Evolutionary conservation across 2,329 filamentous ascomycete genomes (phyloP).

Genomic region (Fusarium udum): DNA sequence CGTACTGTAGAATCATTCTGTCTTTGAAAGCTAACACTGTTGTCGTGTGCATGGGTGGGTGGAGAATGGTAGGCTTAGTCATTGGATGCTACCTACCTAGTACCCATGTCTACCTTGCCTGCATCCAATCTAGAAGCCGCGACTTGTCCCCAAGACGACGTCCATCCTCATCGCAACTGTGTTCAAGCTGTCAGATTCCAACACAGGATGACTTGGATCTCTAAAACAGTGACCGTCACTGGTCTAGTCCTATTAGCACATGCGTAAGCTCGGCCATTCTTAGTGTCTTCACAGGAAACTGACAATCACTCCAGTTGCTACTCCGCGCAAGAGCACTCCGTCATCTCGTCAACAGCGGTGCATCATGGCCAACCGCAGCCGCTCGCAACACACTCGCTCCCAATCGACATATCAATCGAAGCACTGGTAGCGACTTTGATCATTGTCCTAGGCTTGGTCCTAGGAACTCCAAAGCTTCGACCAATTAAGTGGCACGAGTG

Average conservation of each 20-base stretch:
- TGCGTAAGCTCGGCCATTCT: slow-evolving; percentile 69
- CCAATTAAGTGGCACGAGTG: slow-evolving; percentile 86
- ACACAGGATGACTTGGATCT: slow-evolving; percentile 73
- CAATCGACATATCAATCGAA: slow-evolving; percentile 88
- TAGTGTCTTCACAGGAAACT: slow-evolving; percentile 7
- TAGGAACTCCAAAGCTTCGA: slow-evolving; percentile 79
- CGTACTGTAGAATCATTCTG: neutral
- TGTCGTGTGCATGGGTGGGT: neutral
- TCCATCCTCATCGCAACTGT: slow-evolving; percentile 2
- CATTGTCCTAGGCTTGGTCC: slow-evolving; percentile 84
- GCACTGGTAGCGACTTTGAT: slow-evolving; percentile 81
- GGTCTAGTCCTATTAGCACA: slow-evolving; percentile 85
- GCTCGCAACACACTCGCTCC: slow-evolving; percentile 64
- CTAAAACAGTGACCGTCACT: slow-evolving; percentile 74
- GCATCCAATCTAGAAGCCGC: slow-evolving; percentile 11
- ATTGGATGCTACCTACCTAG: neutral
- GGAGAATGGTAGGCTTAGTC: slow-evolving; percentile 34
- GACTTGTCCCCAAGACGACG: slow-evolving; percentile 37
- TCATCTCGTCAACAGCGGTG: slow-evolving; percentile 69
- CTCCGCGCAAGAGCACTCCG: slow-evolving; percentile 91
- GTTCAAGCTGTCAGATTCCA: slow-evolving; percentile 4
- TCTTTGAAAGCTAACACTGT: neutral
- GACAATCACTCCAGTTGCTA: slow-evolving; percentile 75
- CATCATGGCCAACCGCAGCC: slow-evolving; percentile 55
- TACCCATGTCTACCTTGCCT: slow-evolving; percentile 21